Conservation (phyloP, 768 basidiomycete genomes). For the Podaxis mareebaensis region DNA sequence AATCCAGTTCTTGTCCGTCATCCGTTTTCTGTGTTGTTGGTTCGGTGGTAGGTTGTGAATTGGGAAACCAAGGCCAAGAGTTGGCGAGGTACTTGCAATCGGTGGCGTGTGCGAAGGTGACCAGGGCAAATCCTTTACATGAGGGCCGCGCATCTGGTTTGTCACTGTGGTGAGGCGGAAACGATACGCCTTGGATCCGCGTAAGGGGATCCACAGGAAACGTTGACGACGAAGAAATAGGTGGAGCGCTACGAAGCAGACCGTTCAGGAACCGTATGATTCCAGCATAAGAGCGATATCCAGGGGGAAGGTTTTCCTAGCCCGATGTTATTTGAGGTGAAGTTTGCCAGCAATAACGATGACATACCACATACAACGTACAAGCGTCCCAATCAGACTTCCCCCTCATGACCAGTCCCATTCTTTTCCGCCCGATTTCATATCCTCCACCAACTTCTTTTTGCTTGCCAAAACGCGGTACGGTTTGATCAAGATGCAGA, state of each 20-base stretch:
- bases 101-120: slow-evolving; percentile 47
- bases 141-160: slow-evolving; percentile 51
- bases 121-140: slow-evolving; percentile 76
- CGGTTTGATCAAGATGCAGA: slow-evolving; percentile 31
- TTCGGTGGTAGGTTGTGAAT: slow-evolving; percentile 19
- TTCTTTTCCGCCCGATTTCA: slow-evolving; percentile 59
- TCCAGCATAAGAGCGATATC: slow-evolving; percentile 50
- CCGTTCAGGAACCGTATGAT: slow-evolving; percentile 46
- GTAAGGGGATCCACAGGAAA: slow-evolving; percentile 4
- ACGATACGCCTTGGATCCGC: slow-evolving; percentile 51
- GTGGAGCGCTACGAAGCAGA: slow-evolving; percentile 29
- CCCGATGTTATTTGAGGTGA: background rate
- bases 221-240: background rate
- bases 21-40: background rate
- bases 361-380: slow-evolving; percentile 69
- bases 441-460: slow-evolving; percentile 47
- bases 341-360: background rate
- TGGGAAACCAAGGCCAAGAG: slow-evolving; percentile 60
- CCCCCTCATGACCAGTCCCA: slow-evolving; percentile 31
- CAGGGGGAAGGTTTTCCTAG: slow-evolving; percentile 71
- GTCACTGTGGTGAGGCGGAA: slow-evolving; percentile 69
- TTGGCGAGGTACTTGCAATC: slow-evolving; percentile 44
- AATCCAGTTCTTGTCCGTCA: background rate
- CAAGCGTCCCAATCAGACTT: slow-evolving; percentile 59
- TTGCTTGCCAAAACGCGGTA: slow-evolving; percentile 28